These are phyloP conservation scores for Ceratobasidium sp. DNA, from an alignment of 1,284 basidiomycete species.

Conservation along the genomic window DNA sequence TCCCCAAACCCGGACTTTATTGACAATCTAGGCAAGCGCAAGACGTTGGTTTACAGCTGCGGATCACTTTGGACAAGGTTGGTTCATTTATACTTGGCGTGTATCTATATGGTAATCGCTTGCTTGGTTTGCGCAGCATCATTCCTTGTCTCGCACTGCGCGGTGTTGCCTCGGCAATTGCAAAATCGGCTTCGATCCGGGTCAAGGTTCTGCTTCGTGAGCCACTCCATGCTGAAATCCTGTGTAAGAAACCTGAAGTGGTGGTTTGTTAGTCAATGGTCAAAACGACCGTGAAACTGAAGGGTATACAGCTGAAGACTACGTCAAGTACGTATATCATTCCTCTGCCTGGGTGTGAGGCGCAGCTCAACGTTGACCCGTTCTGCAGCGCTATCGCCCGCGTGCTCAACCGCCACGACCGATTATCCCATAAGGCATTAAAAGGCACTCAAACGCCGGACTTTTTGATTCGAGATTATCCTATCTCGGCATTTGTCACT, in stretches of 20 bases:
- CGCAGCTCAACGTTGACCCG: constrained; percentile 34
- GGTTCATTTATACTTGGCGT: constrained; percentile 38
- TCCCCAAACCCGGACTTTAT: constrained; percentile 85
- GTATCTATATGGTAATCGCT: background rate
- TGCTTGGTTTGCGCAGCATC: constrained; percentile 59
- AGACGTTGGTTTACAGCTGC: constrained; percentile 87
- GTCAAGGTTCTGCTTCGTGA: constrained; percentile 85
- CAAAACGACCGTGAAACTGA: constrained; percentile 91
- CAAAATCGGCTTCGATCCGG: constrained; percentile 70
- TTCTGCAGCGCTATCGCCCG: constrained; percentile 65
- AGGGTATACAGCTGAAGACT: constrained; percentile 84
- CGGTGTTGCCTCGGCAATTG: constrained; percentile 82
- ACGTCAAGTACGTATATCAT: constrained; percentile 64
- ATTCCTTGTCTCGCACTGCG: constrained; percentile 89
- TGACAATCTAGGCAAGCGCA: constrained; percentile 64
- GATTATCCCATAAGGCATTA: constrained; percentile 27
- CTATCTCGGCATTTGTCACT: constrained; percentile 41
- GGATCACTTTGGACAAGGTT: constrained; percentile 93
- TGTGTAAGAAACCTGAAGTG: background rate
- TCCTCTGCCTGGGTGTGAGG: background rate
- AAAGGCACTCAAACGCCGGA: constrained; percentile 35
- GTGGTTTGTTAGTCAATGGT: constrained; percentile 71
- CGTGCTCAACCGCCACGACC: constrained; percentile 66
- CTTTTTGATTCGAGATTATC: constrained; percentile 38
- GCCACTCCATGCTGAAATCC: constrained; percentile 46